These are phyloP conservation scores for Spathaspora gorwiae DNA, from an alignment of 805 yeast genomes.

Conservation along the genomic window DNA sequence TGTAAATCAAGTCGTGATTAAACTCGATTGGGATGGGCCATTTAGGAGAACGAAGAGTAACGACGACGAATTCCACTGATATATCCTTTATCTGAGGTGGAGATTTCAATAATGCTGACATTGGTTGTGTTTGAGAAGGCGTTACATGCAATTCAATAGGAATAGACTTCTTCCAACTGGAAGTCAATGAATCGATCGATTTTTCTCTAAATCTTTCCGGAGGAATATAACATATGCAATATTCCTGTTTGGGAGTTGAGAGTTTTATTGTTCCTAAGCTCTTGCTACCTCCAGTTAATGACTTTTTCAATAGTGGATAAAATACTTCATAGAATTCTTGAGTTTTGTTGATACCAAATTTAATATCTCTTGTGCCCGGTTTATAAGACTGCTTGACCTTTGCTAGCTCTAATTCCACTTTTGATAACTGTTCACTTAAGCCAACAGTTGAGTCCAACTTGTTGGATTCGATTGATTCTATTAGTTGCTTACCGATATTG, in stretches of 20 bases:
- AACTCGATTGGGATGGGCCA: conserved; percentile 36
- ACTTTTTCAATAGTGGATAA: conserved; percentile 10
- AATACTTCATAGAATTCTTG: conserved; percentile 9
- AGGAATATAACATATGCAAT: conserved; percentile 18
- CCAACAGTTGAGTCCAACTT: conserved; percentile 9
- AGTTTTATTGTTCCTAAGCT: conserved; percentile 10
- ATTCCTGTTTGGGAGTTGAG: conserved; percentile 15
- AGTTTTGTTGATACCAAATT: conserved; percentile 1
- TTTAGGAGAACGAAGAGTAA: conserved; percentile 27
- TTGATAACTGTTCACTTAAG: conserved; percentile 6
- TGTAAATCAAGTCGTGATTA: conserved; percentile 30
- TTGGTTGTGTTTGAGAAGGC: not conserved
- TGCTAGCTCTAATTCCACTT: conserved; percentile 12
- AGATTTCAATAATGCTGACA: not conserved
- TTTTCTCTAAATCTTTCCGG: conserved; percentile 15
- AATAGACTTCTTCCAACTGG: conserved; percentile 22
- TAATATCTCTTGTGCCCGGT: conserved; percentile 6
- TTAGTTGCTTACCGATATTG: conserved; percentile 18
- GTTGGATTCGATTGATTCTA: conserved; percentile 9
- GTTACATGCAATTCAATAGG: conserved; percentile 19
- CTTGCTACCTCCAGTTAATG: conserved; percentile 10
- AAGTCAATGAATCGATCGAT: conserved; percentile 1
- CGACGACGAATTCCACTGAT: conserved; percentile 26
- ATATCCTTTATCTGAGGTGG: conserved; percentile 14
- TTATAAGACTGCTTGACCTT: conserved; percentile 20